Evolutionary conservation across 2,329 filamentous ascomycete genomes (phyloP), one percentile per base, ranked within the genome.

Genomic region (Colletotrichum sp.): DNA sequence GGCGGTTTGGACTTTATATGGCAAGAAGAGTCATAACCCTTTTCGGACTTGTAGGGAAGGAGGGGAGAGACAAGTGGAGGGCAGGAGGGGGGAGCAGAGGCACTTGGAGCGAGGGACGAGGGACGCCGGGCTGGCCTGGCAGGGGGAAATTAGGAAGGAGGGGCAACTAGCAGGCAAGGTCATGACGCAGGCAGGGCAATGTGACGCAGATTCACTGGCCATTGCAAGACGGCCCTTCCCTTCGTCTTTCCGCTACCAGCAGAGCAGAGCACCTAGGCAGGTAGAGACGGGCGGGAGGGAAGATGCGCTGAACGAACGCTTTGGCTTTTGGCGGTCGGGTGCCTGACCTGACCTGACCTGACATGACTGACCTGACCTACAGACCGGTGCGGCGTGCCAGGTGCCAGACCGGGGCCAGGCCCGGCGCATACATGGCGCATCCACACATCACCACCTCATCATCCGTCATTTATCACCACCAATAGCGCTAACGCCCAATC

Each of bases 91-190:
- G 77, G 79, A 78, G 79, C 78, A 79, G 71, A 29, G 59, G 59
- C 34, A 61, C 44, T 76, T 76, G 78, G 80, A 67, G 79, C 78
- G 77, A 79, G 78, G 79, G 78, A 79, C 71, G 66, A 66, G 68
- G 64, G 39, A 69, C 64, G 13, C 63, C 49, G 49, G 30, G 62
- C 55, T 39, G 44, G 57, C 72, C 75, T 77, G 68, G 72, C 68
- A 66, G 65, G 76, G 68, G 76, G 76, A 74, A 74, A 77, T 77
- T 77, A 69, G 69, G 76, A 77, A 77, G 74, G 76, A 77, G 76
- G 76, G 76, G 76, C 76, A 77, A 64, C 71, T 73, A 69, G 57
- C 44, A 34, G 71, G 62, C 52, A 62, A 74, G 69, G 59, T 75
- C 73, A 77, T 77, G 76, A 77, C 76, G 76, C 74, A 77, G 69